phyloP scores from a whole-genome alignment of 139 green algal genomes.

The Raphidocelis subcapitata region DNA sequence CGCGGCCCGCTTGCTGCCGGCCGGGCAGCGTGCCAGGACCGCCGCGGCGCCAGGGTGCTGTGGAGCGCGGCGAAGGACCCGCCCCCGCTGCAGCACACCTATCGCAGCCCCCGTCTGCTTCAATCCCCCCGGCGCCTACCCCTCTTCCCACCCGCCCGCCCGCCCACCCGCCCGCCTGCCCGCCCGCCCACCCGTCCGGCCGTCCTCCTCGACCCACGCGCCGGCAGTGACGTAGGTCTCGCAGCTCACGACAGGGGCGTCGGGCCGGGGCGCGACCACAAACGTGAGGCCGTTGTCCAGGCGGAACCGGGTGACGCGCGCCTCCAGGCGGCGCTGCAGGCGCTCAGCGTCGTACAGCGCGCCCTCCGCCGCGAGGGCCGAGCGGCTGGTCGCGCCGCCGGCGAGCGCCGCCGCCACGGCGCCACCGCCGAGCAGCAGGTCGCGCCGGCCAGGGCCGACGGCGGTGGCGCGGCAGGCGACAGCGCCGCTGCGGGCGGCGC shows the following conservation, averaged over 20 bases:
- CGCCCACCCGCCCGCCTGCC: not conserved
- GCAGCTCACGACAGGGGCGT: conserved; percentile 68
- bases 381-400: too few relatives aligned
- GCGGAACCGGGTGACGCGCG: conserved; percentile 72
- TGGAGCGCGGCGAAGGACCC: not conserved
- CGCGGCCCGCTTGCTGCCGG: not conserved
- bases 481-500: too few relatives aligned
- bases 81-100: not conserved
- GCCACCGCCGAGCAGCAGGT: too few relatives aligned
- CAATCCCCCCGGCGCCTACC: not conserved
- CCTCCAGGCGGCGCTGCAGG: conserved; percentile 38
- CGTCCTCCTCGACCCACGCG: conserved; percentile 72
- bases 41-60: not conserved
- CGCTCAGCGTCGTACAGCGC: too few relatives aligned
- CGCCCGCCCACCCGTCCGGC: conserved; percentile 51
- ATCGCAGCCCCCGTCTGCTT: not conserved
- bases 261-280: conserved; percentile 70
- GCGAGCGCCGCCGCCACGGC: too few relatives aligned
- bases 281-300: conserved; percentile 89
- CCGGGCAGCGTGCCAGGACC: not conserved
- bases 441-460: too few relatives aligned
- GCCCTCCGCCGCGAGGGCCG: too few relatives aligned
- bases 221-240: conserved; percentile 79
- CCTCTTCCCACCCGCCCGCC: not conserved
- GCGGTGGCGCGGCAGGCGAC: too few relatives aligned